Evolutionary conservation across 768 basidiomycete genomes (phyloP).

Genomic region (Thelephora aurantiotincta): DNA sequence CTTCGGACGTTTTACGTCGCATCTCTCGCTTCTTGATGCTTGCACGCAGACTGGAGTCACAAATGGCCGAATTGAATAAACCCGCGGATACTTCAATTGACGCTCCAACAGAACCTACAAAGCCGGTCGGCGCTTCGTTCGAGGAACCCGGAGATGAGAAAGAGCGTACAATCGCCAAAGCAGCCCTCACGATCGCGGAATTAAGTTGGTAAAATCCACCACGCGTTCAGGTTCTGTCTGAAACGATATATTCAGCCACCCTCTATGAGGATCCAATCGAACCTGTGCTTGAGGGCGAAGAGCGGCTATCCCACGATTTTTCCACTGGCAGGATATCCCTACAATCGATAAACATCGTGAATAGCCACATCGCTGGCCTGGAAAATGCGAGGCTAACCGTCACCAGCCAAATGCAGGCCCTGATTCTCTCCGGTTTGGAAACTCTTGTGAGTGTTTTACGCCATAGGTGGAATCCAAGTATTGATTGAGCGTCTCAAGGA

Average conservation of each 20-base stretch:
- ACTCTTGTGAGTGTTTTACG: constrained; percentile 42
- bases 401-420: constrained; percentile 78
- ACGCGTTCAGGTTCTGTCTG: background rate
- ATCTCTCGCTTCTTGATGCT: constrained; percentile 77
- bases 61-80: constrained; percentile 61
- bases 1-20: constrained; percentile 72
- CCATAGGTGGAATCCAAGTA: background rate
- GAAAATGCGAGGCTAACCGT: constrained; percentile 58
- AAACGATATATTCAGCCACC: background rate
- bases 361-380: constrained; percentile 55
- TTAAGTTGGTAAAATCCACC: constrained; percentile 41
- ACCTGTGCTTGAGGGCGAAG: background rate
- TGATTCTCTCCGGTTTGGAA: constrained; percentile 70
- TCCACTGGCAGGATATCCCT: constrained; percentile 27
- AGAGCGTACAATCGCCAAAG: constrained; percentile 82
- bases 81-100: constrained; percentile 6
- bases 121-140: background rate
- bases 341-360: constrained; percentile 59
- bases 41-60: constrained; percentile 66
- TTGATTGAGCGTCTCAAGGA: constrained; percentile 37
- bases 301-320: too few relatives aligned
- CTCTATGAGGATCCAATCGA: background rate
- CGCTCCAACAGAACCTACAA: background rate
- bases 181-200: constrained; percentile 90
- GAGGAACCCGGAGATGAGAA: constrained; percentile 56